phyloP scores from a whole-genome alignment of 108 stramenopile genomes.

The Skeletonema tropicum region DNA sequence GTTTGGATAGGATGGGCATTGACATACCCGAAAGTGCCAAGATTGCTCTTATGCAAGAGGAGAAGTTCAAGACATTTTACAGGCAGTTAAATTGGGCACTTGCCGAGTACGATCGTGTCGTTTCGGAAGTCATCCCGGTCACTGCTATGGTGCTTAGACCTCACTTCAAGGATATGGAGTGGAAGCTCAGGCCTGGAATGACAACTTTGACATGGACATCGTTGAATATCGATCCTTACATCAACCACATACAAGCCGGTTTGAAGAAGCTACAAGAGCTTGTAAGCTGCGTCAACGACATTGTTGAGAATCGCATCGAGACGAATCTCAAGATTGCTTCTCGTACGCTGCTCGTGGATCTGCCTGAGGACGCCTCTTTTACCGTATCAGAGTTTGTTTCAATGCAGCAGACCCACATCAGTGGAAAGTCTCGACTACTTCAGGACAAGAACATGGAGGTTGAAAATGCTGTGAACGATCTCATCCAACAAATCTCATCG shows the following conservation, averaged over 20 bases:
- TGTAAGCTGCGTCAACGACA: conserved; percentile 87
- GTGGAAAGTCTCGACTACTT: conserved; percentile 64
- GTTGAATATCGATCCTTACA: conserved; percentile 93
- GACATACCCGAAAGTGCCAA: conserved; percentile 89
- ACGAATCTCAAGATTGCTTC: conserved; percentile 89
- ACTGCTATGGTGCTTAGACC: conserved; percentile 81
- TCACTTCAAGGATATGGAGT: conserved; percentile 93
- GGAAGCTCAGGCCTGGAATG: conserved; percentile 93
- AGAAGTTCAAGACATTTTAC: conserved; percentile 91
- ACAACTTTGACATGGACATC: conserved; percentile 93
- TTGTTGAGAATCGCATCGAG: conserved; percentile 93
- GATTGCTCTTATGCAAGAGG: conserved; percentile 88
- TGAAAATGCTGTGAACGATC: conserved; percentile 86
- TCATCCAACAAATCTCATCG: conserved; percentile 69
- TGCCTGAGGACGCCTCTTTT: conserved; percentile 82
- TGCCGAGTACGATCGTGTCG: conserved; percentile 85
- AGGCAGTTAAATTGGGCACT: conserved; percentile 87
- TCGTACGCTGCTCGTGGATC: conserved; percentile 84
- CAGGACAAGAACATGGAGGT: conserved; percentile 92
- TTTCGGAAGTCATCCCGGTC: conserved; percentile 85
- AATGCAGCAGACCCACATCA: conserved; percentile 83
- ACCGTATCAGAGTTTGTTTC: conserved; percentile 91
- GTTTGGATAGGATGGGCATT: conserved; percentile 90
- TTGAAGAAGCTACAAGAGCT: conserved; percentile 85
- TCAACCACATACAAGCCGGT: conserved; percentile 71